Conservation (phyloP, 768 basidiomycete genomes). For the Naganishia vishniacii region DNA sequence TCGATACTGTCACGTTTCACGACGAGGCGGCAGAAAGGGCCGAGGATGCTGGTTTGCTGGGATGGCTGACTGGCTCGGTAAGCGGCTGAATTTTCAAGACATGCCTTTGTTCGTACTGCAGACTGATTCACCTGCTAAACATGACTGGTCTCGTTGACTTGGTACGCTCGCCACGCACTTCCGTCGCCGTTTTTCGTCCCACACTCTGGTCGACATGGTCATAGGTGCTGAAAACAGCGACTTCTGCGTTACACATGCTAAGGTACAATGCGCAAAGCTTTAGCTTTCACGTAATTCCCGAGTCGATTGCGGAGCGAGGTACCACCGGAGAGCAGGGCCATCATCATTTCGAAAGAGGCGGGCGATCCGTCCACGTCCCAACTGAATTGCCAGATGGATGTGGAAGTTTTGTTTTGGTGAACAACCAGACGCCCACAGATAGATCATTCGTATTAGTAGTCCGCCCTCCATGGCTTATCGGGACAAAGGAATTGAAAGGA, state of each 20-base stretch:
- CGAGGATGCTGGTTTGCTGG: slow-evolving; percentile 42
- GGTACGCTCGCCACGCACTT: too few species aligned
- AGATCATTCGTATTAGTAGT: slow-evolving; percentile 40
- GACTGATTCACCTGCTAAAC: too few species aligned
- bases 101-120: too few species aligned
- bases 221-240: slow-evolving; percentile 43
- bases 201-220: too few species aligned
- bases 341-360: slow-evolving; percentile 24
- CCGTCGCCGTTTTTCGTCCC: too few species aligned
- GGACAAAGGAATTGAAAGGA: slow-evolving; percentile 35
- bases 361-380: background rate
- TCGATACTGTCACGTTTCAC: slow-evolving; percentile 41
- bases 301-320: slow-evolving; percentile 7
- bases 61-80: slow-evolving; percentile 45
- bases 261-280: slow-evolving; percentile 40
- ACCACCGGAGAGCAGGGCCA: slow-evolving; percentile 18
- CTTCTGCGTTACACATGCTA: slow-evolving; percentile 43
- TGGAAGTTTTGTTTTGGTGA: slow-evolving; percentile 44
- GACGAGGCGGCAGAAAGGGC: slow-evolving; percentile 37
- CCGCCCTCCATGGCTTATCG: slow-evolving; percentile 41
- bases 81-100: slow-evolving; percentile 20
- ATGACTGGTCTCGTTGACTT: too few species aligned
- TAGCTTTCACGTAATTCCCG: slow-evolving; percentile 38
- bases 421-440: slow-evolving; percentile 36
- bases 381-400: slow-evolving; percentile 39